Percentiles rank a stretch among this genome's conserved stretches.
These are phyloP conservation scores for Metschnikowia reukaufii DNA, from an alignment of 805 yeast species.

Conservation along the genomic window DNA sequence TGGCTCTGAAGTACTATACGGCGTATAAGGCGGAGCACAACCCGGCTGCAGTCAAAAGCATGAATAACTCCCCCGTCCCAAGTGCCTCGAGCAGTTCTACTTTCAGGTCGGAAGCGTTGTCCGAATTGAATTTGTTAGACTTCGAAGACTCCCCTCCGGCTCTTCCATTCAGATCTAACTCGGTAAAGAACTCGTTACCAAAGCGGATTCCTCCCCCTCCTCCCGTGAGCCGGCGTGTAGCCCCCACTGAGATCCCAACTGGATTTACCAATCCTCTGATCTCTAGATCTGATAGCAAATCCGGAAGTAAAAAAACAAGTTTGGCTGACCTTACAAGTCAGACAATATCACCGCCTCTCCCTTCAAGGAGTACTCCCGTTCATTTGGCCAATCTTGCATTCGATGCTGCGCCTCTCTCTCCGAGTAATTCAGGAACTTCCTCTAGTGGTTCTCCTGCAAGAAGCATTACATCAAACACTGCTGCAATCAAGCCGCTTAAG, in stretches of 20 bases:
- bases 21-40: constrained; percentile 32
- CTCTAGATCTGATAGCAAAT: neutral
- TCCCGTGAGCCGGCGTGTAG: constrained; percentile 23
- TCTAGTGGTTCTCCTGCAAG: constrained; percentile 13
- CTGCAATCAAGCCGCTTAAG: constrained; percentile 21
- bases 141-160: constrained; percentile 25
- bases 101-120: constrained; percentile 31
- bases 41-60: constrained; percentile 11
- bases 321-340: constrained; percentile 11
- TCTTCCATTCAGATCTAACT: constrained; percentile 23
- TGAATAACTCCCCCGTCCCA: constrained; percentile 10
- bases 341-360: constrained; percentile 11
- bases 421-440: constrained; percentile 34
- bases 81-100: constrained; percentile 9
- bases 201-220: constrained; percentile 35
- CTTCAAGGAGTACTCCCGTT: constrained; percentile 9
- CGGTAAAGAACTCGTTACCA: constrained; percentile 18
- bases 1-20: constrained; percentile 30
- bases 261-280: constrained; percentile 3
- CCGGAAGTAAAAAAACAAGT: neutral
- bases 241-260: neutral
- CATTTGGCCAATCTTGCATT: constrained; percentile 29
- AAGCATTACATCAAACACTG: constrained; percentile 18
- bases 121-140: constrained; percentile 39
- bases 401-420: constrained; percentile 39